phyloP scores from a whole-genome alignment of 768 basidiomycete genomes.

The Pleurotus giganteus region DNA sequence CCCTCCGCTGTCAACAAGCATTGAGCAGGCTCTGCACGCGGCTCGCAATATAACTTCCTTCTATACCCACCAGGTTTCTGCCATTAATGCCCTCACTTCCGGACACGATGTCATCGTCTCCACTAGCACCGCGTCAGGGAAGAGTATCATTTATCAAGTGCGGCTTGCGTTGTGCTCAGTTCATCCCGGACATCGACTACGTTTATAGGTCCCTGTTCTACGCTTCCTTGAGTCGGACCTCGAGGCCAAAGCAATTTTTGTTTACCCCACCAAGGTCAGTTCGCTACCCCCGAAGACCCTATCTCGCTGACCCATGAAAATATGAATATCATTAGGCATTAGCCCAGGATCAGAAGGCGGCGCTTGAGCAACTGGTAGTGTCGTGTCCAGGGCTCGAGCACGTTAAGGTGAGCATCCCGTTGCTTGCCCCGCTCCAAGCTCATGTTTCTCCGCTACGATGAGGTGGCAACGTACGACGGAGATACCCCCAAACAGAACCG shows the following conservation, averaged over 20 bases:
- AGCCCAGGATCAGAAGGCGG: constrained; percentile 81
- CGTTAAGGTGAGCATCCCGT: constrained; percentile 46
- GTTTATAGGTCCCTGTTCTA: constrained; percentile 66
- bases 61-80: constrained; percentile 70
- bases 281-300: too few relatives aligned
- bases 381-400: constrained; percentile 62
- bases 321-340: constrained; percentile 52
- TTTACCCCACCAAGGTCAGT: constrained; percentile 84
- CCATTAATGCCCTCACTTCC: constrained; percentile 59
- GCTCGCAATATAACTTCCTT: constrained; percentile 61
- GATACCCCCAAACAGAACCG: constrained; percentile 77
- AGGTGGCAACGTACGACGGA: constrained; percentile 84
- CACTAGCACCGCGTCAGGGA: constrained; percentile 87
- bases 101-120: constrained; percentile 81
- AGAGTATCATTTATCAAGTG: constrained; percentile 86
- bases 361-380: constrained; percentile 64
- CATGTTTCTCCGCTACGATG: too few relatives aligned
- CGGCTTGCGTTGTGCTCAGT: not conserved
- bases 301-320: too few relatives aligned
- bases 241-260: constrained; percentile 69
- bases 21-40: constrained; percentile 52
- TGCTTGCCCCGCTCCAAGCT: too few relatives aligned
- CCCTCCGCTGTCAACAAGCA: constrained; percentile 53
- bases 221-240: constrained; percentile 60
- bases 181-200: not conserved